Percentiles rank a stretch among this genome's conserved stretches.
phyloP scores from a whole-genome alignment of 345 rosid genomes.

The Populus simonii region DNA sequence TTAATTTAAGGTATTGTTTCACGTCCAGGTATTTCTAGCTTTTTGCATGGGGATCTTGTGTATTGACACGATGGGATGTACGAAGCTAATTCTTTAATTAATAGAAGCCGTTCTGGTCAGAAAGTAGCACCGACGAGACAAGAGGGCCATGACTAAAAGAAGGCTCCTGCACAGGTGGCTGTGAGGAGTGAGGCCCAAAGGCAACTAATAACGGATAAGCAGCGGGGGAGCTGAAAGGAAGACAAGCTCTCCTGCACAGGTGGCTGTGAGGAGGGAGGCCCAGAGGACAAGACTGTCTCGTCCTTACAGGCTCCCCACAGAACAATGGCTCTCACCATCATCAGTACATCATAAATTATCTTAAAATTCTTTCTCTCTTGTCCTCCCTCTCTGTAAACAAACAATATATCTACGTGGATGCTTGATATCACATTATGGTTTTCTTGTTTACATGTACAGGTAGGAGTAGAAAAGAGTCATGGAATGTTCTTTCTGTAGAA shows the following conservation, averaged over 20 bases:
- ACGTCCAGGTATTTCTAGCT: no score
- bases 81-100: not conserved
- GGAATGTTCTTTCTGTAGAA: constrained; percentile 36
- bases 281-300: not conserved
- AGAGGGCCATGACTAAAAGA: not conserved
- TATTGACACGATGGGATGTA: not conserved
- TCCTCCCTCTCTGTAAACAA: constrained; percentile 10
- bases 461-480: constrained; percentile 39
- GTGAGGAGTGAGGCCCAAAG: not conserved
- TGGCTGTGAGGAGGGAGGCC: no score
- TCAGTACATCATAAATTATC: constrained; percentile 52
- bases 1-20: not conserved
- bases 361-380: constrained; percentile 59
- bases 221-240: not conserved
- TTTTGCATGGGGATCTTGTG: not conserved
- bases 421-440: not conserved
- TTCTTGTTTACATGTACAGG: constrained; percentile 14
- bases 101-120: not conserved
- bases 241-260: constrained; percentile 12
- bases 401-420: not conserved
- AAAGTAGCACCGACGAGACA: not conserved
- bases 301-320: not conserved
- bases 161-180: not conserved
- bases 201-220: constrained; percentile 1
- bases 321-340: constrained; percentile 55